These are phyloP conservation scores for Cladophialophora bantiana DNA, from an alignment of 2,329 filamentous ascomycete genomes.

Conservation along the genomic window DNA sequence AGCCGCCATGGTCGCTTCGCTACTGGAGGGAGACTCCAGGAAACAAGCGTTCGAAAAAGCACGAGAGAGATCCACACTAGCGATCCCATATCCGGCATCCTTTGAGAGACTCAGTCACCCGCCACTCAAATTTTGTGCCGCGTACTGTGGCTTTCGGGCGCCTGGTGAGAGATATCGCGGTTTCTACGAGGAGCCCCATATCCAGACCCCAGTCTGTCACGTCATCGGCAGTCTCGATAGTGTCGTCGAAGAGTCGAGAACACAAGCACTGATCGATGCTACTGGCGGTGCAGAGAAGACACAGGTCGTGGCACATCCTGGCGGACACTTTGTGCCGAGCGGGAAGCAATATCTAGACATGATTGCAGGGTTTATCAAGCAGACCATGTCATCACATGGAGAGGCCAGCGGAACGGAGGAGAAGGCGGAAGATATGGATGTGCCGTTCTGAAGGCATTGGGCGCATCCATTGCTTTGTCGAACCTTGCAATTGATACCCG, in stretches of 20 bases:
- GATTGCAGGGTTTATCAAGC: constrained; percentile 71
- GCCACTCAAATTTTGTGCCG: constrained; percentile 72
- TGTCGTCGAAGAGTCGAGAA: constrained; percentile 81
- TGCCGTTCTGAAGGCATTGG: constrained; percentile 62
- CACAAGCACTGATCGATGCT: constrained; percentile 69
- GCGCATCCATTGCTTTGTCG: background rate
- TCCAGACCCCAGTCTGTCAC: constrained; percentile 80
- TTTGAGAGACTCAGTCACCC: constrained; percentile 59
- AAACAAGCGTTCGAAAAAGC: constrained; percentile 49
- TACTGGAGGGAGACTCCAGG: constrained; percentile 66
- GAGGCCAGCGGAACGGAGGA: constrained; percentile 57
- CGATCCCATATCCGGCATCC: constrained; percentile 59
- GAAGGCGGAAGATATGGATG: constrained; percentile 71
- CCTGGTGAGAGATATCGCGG: constrained; percentile 67
- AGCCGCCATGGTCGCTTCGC: constrained; percentile 73
- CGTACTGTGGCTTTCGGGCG: constrained; percentile 79
- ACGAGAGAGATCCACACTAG: constrained; percentile 35
- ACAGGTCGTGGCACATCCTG: constrained; percentile 75
- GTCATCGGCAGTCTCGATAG: constrained; percentile 84
- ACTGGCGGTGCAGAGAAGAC: constrained; percentile 63
- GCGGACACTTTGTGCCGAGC: constrained; percentile 88
- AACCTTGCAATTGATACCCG: constrained; percentile 7
- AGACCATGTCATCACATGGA: constrained; percentile 54
- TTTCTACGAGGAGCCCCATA: constrained; percentile 73
- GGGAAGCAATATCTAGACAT: constrained; percentile 81